Percentiles rank a stretch among this genome's conserved stretches.
Conservation (phyloP, 345 rosid species). For the Arabidopsis suecica region DNA sequence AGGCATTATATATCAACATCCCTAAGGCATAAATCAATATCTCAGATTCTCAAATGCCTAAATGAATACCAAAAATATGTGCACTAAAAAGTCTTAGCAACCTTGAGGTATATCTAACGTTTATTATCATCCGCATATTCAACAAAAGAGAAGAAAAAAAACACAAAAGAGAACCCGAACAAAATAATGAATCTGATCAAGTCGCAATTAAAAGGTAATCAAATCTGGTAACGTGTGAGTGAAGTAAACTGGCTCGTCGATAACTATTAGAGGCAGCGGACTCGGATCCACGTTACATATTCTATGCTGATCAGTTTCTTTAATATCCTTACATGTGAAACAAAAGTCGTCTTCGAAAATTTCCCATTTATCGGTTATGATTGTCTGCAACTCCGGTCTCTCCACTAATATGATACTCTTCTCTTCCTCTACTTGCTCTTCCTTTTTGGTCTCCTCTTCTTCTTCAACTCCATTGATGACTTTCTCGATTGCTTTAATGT, state of each 20-base stretch:
- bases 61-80: constrained; percentile 3
- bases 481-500: constrained; percentile 57
- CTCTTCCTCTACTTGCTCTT: constrained; percentile 38
- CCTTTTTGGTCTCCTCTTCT: constrained; percentile 25
- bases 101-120: constrained; percentile 22
- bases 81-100: neutral
- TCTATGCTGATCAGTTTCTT: constrained; percentile 31
- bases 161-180: neutral
- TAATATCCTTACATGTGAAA: constrained; percentile 25
- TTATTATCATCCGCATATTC: constrained; percentile 35
- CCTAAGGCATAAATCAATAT: too few species aligned
- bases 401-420: constrained; percentile 40
- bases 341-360: constrained; percentile 42
- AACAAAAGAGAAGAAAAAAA: constrained; percentile 15
- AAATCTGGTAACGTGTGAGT: constrained; percentile 46
- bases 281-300: constrained; percentile 21
- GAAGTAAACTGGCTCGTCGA: constrained; percentile 43
- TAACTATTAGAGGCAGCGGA: constrained; percentile 44
- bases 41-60: constrained; percentile 16
- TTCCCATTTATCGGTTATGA: constrained; percentile 49
- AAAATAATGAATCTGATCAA: constrained; percentile 13
- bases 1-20: neutral
- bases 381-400: constrained; percentile 27
- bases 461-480: constrained; percentile 48
- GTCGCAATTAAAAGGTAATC: constrained; percentile 41